Evolutionary conservation across 495 filamentous ascomycete genomes (phyloP), one percentile per base, ranked within the genome.

Genomic region (Umbilicaria muhlenbergii): DNA sequence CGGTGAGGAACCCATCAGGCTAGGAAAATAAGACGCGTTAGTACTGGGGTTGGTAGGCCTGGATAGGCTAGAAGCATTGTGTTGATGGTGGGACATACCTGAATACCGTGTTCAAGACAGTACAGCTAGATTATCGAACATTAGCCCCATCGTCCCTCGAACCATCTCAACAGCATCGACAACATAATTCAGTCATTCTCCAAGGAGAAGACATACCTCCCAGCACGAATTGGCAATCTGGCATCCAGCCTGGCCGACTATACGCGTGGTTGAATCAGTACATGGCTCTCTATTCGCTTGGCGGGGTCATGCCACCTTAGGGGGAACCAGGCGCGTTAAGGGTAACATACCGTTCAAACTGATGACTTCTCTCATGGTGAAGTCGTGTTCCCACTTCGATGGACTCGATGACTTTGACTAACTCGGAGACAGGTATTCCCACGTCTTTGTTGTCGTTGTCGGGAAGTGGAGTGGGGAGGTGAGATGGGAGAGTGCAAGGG

Each of bases 161-260:
- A 16, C 17, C 13, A 32, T 36, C 24, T 41, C 15, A 14, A 10
- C 11, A 32, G 6, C 24, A 28, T 28, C 24, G 8, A 28, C 24
- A 28, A 28, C 4, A 6, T 1, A 6, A 28, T 7, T 28, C 11
- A 13, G 16, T 5, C 18, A 13, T 11, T 46, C 8, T 36, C 10
- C 16, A 19, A 42, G 21, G 16, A 8, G 35, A 43, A 15, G 34
- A 39, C 32, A 41, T 73, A 98, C 91, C 88, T 98, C 91, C 91
- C 91, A 98, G 78, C 92, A 98, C 52, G 92, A 91, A 72, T 98
- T 98, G 66, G 88, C 91, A 64, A 98, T 98, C 67, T 98, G 91
- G 77, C 92, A 95, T 81, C 91, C 91, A 61, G 91, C 91, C 76
- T 98, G 91, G 69, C 91, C 91, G 70, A 98, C 91, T 98, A 59